A percentile compares a stretch with the other conserved stretches of the same genome.
phyloP scores from a whole-genome alignment of 768 basidiomycete genomes.

The Amanita pallidorosea region DNA sequence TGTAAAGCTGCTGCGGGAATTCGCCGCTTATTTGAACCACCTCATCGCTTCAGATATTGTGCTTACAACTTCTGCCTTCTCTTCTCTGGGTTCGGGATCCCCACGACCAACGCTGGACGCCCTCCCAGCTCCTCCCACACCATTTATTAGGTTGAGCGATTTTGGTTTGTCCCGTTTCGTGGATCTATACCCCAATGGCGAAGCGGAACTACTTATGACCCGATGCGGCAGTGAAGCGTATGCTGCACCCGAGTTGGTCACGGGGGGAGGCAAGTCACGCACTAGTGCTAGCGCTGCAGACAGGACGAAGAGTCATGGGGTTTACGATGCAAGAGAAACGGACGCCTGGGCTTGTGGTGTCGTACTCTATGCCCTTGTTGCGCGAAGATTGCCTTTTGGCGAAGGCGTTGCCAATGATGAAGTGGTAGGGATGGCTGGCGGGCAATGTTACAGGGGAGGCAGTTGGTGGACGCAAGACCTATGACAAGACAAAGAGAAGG shows the following conservation, averaged over 20 bases:
- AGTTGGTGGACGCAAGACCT: conserved; percentile 12
- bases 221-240: conserved; percentile 86
- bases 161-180: conserved; percentile 87
- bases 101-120: conserved; percentile 18
- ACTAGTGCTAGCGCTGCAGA: not conserved
- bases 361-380: conserved; percentile 72
- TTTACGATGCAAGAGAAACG: conserved; percentile 77
- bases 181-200: conserved; percentile 35
- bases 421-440: conserved; percentile 30
- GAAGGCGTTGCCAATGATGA: conserved; percentile 25
- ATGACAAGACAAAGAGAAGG: conserved; percentile 24
- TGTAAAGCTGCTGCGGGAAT: not conserved
- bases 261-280: conserved; percentile 23
- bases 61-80: conserved; percentile 37
- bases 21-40: conserved; percentile 1
- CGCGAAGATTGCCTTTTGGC: conserved; percentile 66
- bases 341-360: conserved; percentile 89
- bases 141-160: conserved; percentile 77
- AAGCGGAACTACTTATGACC: conserved; percentile 46
- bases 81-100: conserved; percentile 12
- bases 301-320: conserved; percentile 11
- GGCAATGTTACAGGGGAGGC: conserved; percentile 16
- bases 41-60: conserved; percentile 49
- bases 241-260: conserved; percentile 70
- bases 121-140: conserved; percentile 30